A percentile compares a stretch with the other conserved stretches of the same genome.
Conservation (phyloP, 1,284 basidiomycete genomes). For the Cutaneotrichosporon sp. region DNA sequence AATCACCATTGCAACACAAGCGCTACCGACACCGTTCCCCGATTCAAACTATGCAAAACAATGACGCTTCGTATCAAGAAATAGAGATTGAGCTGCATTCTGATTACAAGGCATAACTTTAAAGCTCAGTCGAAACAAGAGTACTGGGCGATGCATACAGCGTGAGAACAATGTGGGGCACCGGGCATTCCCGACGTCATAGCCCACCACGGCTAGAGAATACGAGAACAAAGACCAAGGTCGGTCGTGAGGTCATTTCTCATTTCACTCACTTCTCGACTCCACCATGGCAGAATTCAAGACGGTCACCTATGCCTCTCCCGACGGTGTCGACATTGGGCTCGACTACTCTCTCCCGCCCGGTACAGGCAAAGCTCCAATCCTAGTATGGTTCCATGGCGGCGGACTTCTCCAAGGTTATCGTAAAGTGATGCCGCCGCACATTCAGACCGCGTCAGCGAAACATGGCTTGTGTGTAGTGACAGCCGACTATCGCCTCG, state of each 20-base stretch:
- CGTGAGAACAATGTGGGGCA: no score
- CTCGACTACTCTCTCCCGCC: slow-evolving; percentile 12
- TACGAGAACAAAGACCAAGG: no score
- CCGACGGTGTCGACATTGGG: neutral
- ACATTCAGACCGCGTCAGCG: slow-evolving; percentile 12
- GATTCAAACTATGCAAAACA: no score
- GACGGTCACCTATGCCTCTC: neutral
- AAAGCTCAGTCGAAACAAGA: no score
- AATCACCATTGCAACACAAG: neutral
- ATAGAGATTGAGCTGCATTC: no score
- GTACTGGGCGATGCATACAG: no score
- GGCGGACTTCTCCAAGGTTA: slow-evolving; percentile 8
- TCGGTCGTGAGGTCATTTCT: neutral
- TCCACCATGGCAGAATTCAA: slow-evolving; percentile 4
- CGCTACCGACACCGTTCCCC: neutral
- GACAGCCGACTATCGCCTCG: slow-evolving; percentile 21
- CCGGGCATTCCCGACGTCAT: neutral
- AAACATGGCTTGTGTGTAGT: slow-evolving; percentile 22
- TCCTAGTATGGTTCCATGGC: slow-evolving; percentile 18
- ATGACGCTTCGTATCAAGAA: no score
- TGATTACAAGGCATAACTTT: no score
- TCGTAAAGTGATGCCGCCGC: slow-evolving; percentile 11
- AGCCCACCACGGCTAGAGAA: neutral
- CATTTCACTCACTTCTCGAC: neutral
- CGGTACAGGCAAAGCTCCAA: slow-evolving; percentile 1